These are phyloP conservation scores for Russula ochroleuca DNA, from an alignment of 768 basidiomycete species.

Conservation along the genomic window DNA sequence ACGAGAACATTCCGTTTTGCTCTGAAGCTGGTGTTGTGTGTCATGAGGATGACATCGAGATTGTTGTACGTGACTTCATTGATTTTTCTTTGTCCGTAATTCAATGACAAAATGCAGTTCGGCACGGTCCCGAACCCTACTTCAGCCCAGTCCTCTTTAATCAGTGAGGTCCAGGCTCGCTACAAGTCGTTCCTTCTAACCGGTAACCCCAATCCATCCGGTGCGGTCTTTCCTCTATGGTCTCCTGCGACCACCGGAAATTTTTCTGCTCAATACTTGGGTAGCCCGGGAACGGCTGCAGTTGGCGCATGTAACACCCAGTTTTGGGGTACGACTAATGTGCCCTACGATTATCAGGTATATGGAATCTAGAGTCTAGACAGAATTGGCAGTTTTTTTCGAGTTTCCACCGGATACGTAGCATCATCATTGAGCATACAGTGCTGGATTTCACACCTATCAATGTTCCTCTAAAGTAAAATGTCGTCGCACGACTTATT, in stretches of 20 bases:
- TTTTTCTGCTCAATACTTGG: conserved; percentile 58
- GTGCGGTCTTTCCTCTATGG: conserved; percentile 48
- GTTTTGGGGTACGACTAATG: conserved; percentile 58
- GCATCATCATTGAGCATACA: neutral
- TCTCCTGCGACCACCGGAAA: conserved; percentile 45
- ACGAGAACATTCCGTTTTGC: conserved; percentile 54
- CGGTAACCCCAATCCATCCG: conserved; percentile 57
- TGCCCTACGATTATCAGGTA: conserved; percentile 70
- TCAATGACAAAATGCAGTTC: conserved; percentile 32
- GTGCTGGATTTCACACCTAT: neutral
- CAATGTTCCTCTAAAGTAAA: neutral
- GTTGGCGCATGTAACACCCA: conserved; percentile 57
- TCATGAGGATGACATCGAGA: conserved; percentile 79
- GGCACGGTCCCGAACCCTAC: conserved; percentile 58
- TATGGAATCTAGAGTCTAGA: conserved; percentile 32
- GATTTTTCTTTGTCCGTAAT: conserved; percentile 33
- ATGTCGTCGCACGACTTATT: neutral
- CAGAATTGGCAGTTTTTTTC: neutral
- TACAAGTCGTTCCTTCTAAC: conserved; percentile 62
- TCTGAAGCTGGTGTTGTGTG: conserved; percentile 55
- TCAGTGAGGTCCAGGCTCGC: conserved; percentile 61
- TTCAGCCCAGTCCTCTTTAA: conserved; percentile 52
- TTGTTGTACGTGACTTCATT: conserved; percentile 50
- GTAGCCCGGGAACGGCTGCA: conserved; percentile 49
- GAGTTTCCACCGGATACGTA: neutral